phyloP scores from a whole-genome alignment of 192 early-diverging fungal species.

The Geosiphon pyriformis region DNA sequence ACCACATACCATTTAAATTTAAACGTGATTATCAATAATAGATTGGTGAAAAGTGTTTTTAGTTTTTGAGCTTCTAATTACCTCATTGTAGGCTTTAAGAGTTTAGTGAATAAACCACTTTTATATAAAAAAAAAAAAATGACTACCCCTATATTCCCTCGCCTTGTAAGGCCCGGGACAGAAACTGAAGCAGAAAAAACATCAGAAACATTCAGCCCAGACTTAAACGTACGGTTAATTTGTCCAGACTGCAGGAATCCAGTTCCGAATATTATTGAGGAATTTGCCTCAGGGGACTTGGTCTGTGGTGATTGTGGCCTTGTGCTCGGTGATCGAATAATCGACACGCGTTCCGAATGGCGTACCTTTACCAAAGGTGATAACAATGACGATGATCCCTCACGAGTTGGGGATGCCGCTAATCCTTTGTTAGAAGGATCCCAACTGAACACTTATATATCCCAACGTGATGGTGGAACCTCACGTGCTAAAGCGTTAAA shows the following conservation, averaged over 20 bases:
- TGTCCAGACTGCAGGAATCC: constrained; percentile 74
- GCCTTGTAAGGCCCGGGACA: too few relatives aligned
- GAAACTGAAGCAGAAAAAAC: too few relatives aligned
- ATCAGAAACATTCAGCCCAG: too few relatives aligned
- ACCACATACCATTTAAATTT: too few relatives aligned
- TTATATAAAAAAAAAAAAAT: too few relatives aligned
- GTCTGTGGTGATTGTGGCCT: constrained; percentile 91
- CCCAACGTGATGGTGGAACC: constrained; percentile 61
- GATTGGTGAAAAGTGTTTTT: too few relatives aligned
- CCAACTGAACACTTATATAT: constrained; percentile 79
- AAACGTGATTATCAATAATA: too few relatives aligned
- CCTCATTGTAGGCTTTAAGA: too few relatives aligned
- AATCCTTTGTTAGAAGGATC: constrained; percentile 71
- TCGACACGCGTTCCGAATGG: constrained; percentile 94
- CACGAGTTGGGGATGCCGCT: constrained; percentile 74
- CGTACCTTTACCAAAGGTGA: constrained; percentile 87
- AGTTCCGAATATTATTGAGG: constrained; percentile 81
- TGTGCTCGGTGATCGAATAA: constrained; percentile 78
- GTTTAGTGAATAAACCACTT: too few relatives aligned
- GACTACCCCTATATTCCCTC: too few relatives aligned
- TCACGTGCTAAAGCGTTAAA: constrained; percentile 59
- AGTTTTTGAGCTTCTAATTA: too few relatives aligned
- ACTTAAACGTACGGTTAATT: too few relatives aligned
- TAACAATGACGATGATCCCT: constrained; percentile 72
- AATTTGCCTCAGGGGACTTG: constrained; percentile 80